Base-by-base conservation (phyloP, 2,329 filamentous ascomycete species). In the Pyrenophora seminiperda region DNA sequence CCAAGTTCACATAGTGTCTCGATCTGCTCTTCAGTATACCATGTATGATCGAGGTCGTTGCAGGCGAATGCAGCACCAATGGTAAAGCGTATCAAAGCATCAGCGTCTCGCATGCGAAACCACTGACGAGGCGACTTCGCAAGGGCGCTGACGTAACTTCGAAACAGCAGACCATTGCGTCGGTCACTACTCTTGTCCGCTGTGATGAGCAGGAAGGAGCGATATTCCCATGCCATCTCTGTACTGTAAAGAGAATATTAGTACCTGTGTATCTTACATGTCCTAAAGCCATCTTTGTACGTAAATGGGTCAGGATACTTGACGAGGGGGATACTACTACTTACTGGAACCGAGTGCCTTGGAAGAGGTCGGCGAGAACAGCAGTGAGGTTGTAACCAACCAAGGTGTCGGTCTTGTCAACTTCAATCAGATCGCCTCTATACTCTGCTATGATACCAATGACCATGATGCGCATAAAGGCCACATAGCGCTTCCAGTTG, bases 91-190 rank as follows among this genome's bases (percentile, higher is more conserved):
- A 54, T 54, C 1, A 73, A 52, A 11, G 67, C 69, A 50, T 74
- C 70, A 27, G 58, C 60, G 50, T 73, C 71, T 7, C 70, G 67
- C 31, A 72, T 47, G 6, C 70, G 68, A 55, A 73, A 73, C 66
- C 67, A 50, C 13, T 47, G 41, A 36, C 52, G 31, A 0, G 71
- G 70, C 0, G 58, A 61, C 6, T 41, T 31, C 9, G 63, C 60
- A 2, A 74, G 58, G 1, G 56, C 59, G 24, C 61, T 54, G 11
- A 63, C 58, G 42, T 73, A 73, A 24, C 63, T 61, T 1, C 52
- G 54, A 54, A 72, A 73, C 7, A 70, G 50, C 33, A 65, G 22
- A 9, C 46, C 52, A 9, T 47, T 18, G 3, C 40, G 41, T 20
- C 52, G 43, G 6, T 50, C 41, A 19, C 56, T 60, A 11, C 56